A percentile compares a stretch with the other conserved stretches of the same genome.
phyloP scores from a whole-genome alignment of 1,139 yeast species.

The Taphrina wiesneri region DNA sequence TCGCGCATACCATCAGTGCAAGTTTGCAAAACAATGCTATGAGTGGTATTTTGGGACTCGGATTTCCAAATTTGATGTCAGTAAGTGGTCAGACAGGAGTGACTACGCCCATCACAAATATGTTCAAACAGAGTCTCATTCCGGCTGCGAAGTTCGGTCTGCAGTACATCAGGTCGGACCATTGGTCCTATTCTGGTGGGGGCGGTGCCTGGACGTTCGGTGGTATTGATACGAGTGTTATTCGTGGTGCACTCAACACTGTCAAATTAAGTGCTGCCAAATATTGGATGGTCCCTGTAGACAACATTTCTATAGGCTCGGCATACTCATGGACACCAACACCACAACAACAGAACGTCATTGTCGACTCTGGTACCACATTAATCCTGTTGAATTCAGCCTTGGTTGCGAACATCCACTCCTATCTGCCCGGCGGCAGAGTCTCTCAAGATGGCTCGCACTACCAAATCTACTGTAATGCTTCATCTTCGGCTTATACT shows the following conservation, averaged over 20 bases:
- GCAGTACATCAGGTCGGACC: conserved; percentile 19
- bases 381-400: conserved; percentile 52
- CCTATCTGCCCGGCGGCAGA: conserved; percentile 26
- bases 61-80: conserved; percentile 18
- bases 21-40: conserved; percentile 16
- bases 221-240: conserved; percentile 76
- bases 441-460: conserved; percentile 3
- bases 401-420: conserved; percentile 19
- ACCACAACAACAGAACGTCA: conserved; percentile 75
- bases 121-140: conserved; percentile 17
- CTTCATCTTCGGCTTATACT: conserved; percentile 4
- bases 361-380: conserved; percentile 97
- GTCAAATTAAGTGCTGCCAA: conserved; percentile 98
- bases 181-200: conserved; percentile 24
- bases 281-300: conserved; percentile 95
- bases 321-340: conserved; percentile 81
- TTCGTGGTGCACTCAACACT: conserved; percentile 81
- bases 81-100: not conserved
- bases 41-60: conserved; percentile 33
- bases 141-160: conserved; percentile 24
- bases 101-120: conserved; percentile 17
- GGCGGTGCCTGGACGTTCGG: conserved; percentile 96
- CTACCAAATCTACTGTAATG: conserved; percentile 25
- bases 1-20: conserved; percentile 12
- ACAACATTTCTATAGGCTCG: conserved; percentile 88